Evolutionary conservation across 768 basidiomycete genomes (phyloP), one percentile per base, ranked within the genome.

Genomic region (Hypsizygus marmoreus): DNA sequence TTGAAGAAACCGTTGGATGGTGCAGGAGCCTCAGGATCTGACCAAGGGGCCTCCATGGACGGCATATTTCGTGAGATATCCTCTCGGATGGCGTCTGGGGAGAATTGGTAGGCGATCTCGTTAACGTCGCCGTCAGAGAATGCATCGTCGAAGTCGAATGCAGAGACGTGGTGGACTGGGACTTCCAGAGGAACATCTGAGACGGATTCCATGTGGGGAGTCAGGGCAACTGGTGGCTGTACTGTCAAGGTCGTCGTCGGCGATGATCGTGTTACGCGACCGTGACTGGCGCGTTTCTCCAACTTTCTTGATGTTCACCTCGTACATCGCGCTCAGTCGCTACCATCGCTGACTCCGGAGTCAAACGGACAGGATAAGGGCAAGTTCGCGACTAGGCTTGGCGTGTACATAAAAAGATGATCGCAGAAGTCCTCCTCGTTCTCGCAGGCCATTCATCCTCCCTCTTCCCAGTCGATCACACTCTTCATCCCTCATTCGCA

Each of bases 401-500:
- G 34, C 51, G 34, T 48, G 34, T 50, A 25, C 50, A 43, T 19
- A 19, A 45, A 47, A 50, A 39, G 49, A 93, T 95, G 93, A 89
- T 95, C 52, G 86, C 91, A 55, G 94, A 95, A 68, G 72, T 95
- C 44, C 77, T 95, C 34, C 80, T 94, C 46, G 75, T 94, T 42
- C 83, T 97, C 37, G 84, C 88, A 2, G 94, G 93, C 28, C 92
- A 97, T 68, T 74, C 81, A 4, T 95, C 94, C 0, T 88, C 91
- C 1, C 73, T 97, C 40, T 93, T 97, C 66, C 75, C 81, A 13
- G 56, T 66, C 19, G 82, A 80, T 45, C 71, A 81, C 47, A 68
- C 67, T 24, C 60, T 89, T 31, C 77, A 83, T 58, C 80, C 87
- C 4, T 76, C 82, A 0, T 85, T 92, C 57, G 47, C 65, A 5